Conservation (phyloP, 441 rosid genomes). For the Rhodomyrtus psidioides region DNA sequence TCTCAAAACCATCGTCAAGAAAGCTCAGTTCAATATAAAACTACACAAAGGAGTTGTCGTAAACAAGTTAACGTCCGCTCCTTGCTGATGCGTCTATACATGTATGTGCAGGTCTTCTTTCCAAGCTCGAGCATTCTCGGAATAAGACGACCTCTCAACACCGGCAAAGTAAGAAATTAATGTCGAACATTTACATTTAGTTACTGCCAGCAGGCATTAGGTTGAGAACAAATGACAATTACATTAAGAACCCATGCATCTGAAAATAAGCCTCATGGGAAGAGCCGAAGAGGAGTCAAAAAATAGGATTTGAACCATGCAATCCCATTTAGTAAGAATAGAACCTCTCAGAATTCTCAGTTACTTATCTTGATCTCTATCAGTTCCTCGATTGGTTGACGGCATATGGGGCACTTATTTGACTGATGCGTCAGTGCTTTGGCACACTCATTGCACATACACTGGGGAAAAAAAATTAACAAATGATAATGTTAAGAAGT, state of each 20-base stretch:
- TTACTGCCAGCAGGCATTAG: background rate
- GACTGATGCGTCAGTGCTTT: conserved; percentile 61
- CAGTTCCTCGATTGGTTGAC: conserved; percentile 60
- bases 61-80: background rate
- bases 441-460: conserved; percentile 78
- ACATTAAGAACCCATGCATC: background rate
- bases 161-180: background rate
- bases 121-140: background rate
- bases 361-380: conserved; percentile 60
- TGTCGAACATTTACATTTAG: background rate
- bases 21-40: background rate
- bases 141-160: background rate
- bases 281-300: background rate
- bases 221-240: background rate
- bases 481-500: background rate
- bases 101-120: background rate
- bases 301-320: conserved; percentile 13
- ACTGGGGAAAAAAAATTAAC: conserved; percentile 29
- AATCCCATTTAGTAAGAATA: conserved; percentile 11
- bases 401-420: conserved; percentile 77
- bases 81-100: background rate
- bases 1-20: background rate
- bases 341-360: conserved; percentile 18
- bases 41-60: background rate
- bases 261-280: background rate